These are phyloP conservation scores for Neocatenulostroma microsporum DNA, from an alignment of 2,329 filamentous ascomycete species.

Conservation along the genomic window DNA sequence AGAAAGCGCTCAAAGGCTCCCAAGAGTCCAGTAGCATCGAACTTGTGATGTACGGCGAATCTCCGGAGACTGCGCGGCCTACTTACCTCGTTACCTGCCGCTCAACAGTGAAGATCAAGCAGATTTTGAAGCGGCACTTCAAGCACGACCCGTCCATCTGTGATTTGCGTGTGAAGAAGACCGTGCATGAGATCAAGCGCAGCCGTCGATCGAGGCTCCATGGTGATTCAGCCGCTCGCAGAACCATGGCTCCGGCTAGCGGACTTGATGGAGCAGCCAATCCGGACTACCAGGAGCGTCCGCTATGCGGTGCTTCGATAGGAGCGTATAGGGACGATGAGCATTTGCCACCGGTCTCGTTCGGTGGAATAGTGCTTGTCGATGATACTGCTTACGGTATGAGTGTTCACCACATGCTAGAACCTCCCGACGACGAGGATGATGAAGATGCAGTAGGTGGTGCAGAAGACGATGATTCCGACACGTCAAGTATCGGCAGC, in stretches of 20 bases:
- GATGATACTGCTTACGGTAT: slow-evolving; percentile 83
- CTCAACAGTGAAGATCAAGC: slow-evolving; percentile 64
- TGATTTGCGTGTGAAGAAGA: slow-evolving; percentile 63
- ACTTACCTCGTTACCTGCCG: slow-evolving; percentile 72
- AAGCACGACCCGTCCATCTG: slow-evolving; percentile 59
- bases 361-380: slow-evolving; percentile 78
- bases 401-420: slow-evolving; percentile 95
- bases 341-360: slow-evolving; percentile 83
- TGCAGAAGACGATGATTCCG: slow-evolving; percentile 21
- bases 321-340: slow-evolving; percentile 79
- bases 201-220: slow-evolving; percentile 13
- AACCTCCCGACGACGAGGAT: slow-evolving; percentile 50
- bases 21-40: slow-evolving; percentile 72
- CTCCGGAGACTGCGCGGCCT: slow-evolving; percentile 56
- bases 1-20: slow-evolving; percentile 63
- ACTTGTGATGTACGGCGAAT: slow-evolving; percentile 65
- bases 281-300: slow-evolving; percentile 67
- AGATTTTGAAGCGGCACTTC: slow-evolving; percentile 62
- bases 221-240: slow-evolving; percentile 10
- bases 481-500: slow-evolving; percentile 25
- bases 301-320: slow-evolving; percentile 82
- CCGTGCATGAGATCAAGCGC: slow-evolving; percentile 29
- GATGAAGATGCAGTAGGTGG: slow-evolving; percentile 23
- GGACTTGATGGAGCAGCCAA: slow-evolving; percentile 47
- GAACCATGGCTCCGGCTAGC: slow-evolving; percentile 21